A percentile compares a stretch with the other conserved stretches of the same genome.
These are phyloP conservation scores for Mycena metata DNA, from an alignment of 768 basidiomycete genomes.

Conservation along the genomic window DNA sequence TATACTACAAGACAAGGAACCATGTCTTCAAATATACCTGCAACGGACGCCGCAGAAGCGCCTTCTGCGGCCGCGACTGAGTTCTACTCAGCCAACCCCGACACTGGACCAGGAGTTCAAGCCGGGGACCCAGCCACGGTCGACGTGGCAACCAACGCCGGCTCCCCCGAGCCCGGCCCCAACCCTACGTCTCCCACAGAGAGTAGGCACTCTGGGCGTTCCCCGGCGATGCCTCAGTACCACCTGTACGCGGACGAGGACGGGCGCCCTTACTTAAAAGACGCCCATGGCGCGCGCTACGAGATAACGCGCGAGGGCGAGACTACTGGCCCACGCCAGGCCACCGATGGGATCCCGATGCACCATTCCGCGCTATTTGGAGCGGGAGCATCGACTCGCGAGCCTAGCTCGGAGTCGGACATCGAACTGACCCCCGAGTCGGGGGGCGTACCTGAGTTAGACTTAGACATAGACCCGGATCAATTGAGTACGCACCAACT, in stretches of 20 bases:
- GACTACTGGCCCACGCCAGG: too few species aligned
- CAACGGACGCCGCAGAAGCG: not conserved
- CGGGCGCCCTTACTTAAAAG: too few species aligned
- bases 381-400: not conserved
- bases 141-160: constrained; percentile 3
- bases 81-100: not conserved
- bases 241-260: not conserved
- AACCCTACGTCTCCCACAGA: too few species aligned
- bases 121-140: too few species aligned
- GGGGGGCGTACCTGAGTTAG: not conserved
- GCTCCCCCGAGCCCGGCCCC: too few species aligned
- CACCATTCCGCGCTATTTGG: not conserved
- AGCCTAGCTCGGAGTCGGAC: not conserved
- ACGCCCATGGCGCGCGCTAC: too few species aligned
- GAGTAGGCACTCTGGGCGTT: too few species aligned
- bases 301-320: too few species aligned
- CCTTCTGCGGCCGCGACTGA: not conserved
- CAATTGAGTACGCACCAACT: not conserved
- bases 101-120: not conserved
- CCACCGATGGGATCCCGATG: not conserved
- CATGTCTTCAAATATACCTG: not conserved
- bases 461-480: not conserved
- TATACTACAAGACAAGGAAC: not conserved
- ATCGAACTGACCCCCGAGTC: not conserved
- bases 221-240: not conserved